Evolutionary conservation across 441 rosid genomes (phyloP).

Genomic region (Viola pubescens): DNA sequence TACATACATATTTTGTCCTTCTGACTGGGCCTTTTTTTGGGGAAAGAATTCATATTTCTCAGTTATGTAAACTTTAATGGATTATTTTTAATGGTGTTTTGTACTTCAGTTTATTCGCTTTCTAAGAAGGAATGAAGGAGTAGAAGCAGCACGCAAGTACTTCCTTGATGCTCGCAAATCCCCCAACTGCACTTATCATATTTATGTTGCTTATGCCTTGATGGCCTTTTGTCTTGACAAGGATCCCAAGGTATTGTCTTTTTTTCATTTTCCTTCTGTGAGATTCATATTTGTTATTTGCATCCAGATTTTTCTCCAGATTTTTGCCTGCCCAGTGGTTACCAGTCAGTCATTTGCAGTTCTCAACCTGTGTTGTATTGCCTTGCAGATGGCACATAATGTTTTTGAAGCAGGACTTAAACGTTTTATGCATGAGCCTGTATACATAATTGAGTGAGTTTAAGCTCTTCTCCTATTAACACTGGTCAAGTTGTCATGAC

Average conservation of each 20-base stretch:
- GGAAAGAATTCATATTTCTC: background rate
- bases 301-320: too few relatives aligned
- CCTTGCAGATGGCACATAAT: conserved; percentile 75
- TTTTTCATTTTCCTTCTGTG: conserved; percentile 3
- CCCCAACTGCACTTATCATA: conserved; percentile 81
- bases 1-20: conserved; percentile 2
- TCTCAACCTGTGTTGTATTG: conserved; percentile 7
- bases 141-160: conserved; percentile 95
- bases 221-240: conserved; percentile 95
- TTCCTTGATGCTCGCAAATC: conserved; percentile 86
- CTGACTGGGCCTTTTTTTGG: background rate
- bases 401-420: conserved; percentile 93
- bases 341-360: background rate
- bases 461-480: conserved; percentile 10
- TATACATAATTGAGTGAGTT: conserved; percentile 87
- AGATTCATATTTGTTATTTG: conserved; percentile 7
- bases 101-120: conserved; percentile 74
- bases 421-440: conserved; percentile 90
- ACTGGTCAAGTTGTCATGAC: background rate
- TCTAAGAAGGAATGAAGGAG: conserved; percentile 86
- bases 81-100: conserved; percentile 7
- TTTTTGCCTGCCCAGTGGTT: background rate
- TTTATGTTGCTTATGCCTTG: conserved; percentile 85
- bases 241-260: conserved; percentile 65
- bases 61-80: background rate